Evolutionary conservation across 1,139 yeast genomes (phyloP), one percentile per base, ranked within the genome.

Genomic region (Martiniozyma asiatica): DNA sequence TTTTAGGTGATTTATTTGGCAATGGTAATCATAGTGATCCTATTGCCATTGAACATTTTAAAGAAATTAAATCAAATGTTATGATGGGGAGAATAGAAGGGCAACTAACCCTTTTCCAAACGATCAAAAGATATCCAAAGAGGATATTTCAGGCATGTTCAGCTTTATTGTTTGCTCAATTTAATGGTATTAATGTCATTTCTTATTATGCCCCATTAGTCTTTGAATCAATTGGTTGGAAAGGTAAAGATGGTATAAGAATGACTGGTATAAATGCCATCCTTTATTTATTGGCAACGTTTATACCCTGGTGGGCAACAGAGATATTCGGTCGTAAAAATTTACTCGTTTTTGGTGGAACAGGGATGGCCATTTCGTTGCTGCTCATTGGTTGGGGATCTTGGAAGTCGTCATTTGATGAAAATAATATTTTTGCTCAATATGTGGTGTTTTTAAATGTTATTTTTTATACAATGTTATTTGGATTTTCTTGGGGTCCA

Each of bases 171-270:
- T 82, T 85, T 63, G 95, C 95, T 3, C 97, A 85, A 54, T 61
- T 85, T 50, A 81, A 84, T 48, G 97, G 97, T 45, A 87, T 85
- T 53, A 85, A 85, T 48, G 87, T 87, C 37, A 82, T 87, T 33
- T 76, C 93, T 1, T 87, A 85, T 58, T 85, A 85, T 56, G 95
- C 95, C 1, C 95, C 96, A 1, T 63, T 85, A 57, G 92, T 85
- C 27, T 87, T 85, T 54, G 95, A 84, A 53, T 81, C 81, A 47
- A 96, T 96, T 3, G 96, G 96, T 16, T 85, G 95, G 95, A 57
- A 68, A 10, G 96, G 95, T 16, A 63, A 94, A 39, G 71, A 73
- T 43, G 95, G 96, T 2, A 72, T 85, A 38, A 65, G 84, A 37
- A 82, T 85, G 94, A 82, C 96, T 0, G 96, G 96, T n/a, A 65